Evolutionary conservation across 73 alveolate species (phyloP), one percentile per base, ranked within the genome.

Genomic region (Tetrahymena malaccensis): DNA sequence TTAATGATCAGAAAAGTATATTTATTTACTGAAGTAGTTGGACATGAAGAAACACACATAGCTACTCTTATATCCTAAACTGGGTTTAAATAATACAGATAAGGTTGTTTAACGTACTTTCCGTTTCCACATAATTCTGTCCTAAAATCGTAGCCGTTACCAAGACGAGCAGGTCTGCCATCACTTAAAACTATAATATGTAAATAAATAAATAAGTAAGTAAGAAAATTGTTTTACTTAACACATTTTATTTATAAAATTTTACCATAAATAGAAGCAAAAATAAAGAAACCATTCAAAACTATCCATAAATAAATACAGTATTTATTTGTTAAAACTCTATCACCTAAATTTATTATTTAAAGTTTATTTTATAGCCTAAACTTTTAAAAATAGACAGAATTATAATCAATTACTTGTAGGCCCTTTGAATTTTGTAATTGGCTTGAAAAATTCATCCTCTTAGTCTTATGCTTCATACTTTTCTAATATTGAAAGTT

Each of bases 131-230:
- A 96, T 12, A 96, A 35, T 50, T 95, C 98, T n/a, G 93, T 95
- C 38, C 98, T 84, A 37, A 96, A 96, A 43, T 96, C 98, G 38
- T 35, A 93, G 33, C 98, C 98, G 83, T 93, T 96, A 16, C 96
- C 56, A 19, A 96, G 43, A 55, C 97, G 83, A 50, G 56, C 50
- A 19, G 95, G 89, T 37, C 93, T 95, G 35, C 98, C 98, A 93
- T 96, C 97, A 43, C 58, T 55, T 43, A 96, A 35, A 17, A 70
- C 89, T 70, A 56, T 4, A 40, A 35, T 6, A 35, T 6, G 15
- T 50, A 50, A 50, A 15, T 19, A 21, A 6, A 50, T 19, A 50
- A 50, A 50, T 4, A 50, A 50, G 16, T 40, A 35, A 35, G 6
- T 40, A 40, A 40, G 9, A 6, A 7, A 40, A 40, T 37, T 37